These are phyloP conservation scores for Huntiella omanensis DNA, from an alignment of 2,329 filamentous ascomycete species.

Conservation along the genomic window DNA sequence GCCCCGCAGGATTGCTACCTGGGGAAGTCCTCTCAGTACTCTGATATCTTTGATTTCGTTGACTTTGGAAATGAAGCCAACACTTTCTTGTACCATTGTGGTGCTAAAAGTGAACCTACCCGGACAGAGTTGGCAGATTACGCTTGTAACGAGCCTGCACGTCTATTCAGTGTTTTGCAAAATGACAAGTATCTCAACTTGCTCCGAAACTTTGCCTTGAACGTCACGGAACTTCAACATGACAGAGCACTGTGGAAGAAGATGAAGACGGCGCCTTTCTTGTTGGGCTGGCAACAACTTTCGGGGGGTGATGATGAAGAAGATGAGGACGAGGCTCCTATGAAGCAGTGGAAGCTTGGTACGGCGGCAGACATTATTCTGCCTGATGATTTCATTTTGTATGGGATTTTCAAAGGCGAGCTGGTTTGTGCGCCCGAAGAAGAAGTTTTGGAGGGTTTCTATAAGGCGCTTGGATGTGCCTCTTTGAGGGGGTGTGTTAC, in stretches of 20 bases:
- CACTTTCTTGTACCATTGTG: conserved; percentile 69
- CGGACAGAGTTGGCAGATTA: conserved; percentile 69
- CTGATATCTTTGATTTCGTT: conserved; percentile 90
- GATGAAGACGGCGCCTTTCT: conserved; percentile 57
- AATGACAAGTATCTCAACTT: conserved; percentile 76
- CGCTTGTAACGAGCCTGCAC: conserved; percentile 66
- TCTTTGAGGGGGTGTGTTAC: conserved; percentile 61
- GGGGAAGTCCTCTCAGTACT: conserved; percentile 50
- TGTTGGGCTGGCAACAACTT: conserved; percentile 52
- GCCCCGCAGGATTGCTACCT: conserved; percentile 36
- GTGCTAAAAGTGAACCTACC: conserved; percentile 79
- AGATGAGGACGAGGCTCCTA: conserved; percentile 39
- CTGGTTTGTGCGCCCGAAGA: conserved; percentile 81
- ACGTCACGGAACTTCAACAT: conserved; percentile 47
- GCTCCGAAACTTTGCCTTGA: conserved; percentile 62
- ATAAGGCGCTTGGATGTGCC: conserved; percentile 59
- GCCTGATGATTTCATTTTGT: conserved; percentile 75
- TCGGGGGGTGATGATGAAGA: conserved; percentile 17
- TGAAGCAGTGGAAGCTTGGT: conserved; percentile 64
- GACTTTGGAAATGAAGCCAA: conserved; percentile 83
- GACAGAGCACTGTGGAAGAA: conserved; percentile 61
- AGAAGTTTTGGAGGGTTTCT: conserved; percentile 69
- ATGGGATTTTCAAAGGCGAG: conserved; percentile 68
- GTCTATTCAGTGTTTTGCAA: conserved; percentile 62
- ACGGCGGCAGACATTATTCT: conserved; percentile 55